Evolutionary conservation across 2,329 filamentous ascomycete genomes (phyloP).

Genomic region (Lasiodiplodia sp.): DNA sequence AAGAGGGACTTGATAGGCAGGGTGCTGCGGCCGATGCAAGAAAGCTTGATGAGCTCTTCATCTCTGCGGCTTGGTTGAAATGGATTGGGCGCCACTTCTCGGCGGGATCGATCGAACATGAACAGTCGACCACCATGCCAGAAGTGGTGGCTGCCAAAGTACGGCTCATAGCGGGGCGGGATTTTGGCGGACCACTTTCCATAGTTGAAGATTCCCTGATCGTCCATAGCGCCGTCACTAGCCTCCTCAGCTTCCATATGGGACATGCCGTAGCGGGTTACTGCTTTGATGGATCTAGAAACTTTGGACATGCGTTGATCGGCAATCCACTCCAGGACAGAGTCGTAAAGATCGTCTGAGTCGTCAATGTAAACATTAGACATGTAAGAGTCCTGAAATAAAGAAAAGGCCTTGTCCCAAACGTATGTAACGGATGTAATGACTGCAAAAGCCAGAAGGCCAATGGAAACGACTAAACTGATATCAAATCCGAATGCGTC

Average conservation of each 20-base stretch:
- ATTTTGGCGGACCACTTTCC: constrained; percentile 57
- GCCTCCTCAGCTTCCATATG: constrained; percentile 43
- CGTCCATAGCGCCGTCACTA: constrained; percentile 47
- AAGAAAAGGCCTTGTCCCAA: constrained; percentile 40
- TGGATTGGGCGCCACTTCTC: constrained; percentile 38
- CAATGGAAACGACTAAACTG: constrained; percentile 54
- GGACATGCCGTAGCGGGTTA: constrained; percentile 47
- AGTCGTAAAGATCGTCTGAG: constrained; percentile 52
- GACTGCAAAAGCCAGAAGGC: constrained; percentile 52
- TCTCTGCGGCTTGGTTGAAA: constrained; percentile 37
- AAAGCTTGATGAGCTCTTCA: constrained; percentile 54
- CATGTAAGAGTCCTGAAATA: constrained; percentile 49
- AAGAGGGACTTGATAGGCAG: constrained; percentile 58
- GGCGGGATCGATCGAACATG: constrained; percentile 49
- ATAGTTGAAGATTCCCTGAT: constrained; percentile 57
- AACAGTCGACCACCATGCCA: constrained; percentile 51
- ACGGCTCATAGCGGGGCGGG: constrained; percentile 59
- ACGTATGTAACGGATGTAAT: constrained; percentile 48
- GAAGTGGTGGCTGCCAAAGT: constrained; percentile 55
- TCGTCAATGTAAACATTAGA: constrained; percentile 54
- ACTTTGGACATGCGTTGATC: constrained; percentile 49
- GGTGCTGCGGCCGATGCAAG: constrained; percentile 57
- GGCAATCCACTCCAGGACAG: constrained; percentile 54
- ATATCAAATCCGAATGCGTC: constrained; percentile 57
- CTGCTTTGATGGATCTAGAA: constrained; percentile 49